A percentile compares a stretch with the other conserved stretches of the same genome.
phyloP scores from a whole-genome alignment of 176 grass and related monocot genomes.

The Aegilops bicornis region DNA sequence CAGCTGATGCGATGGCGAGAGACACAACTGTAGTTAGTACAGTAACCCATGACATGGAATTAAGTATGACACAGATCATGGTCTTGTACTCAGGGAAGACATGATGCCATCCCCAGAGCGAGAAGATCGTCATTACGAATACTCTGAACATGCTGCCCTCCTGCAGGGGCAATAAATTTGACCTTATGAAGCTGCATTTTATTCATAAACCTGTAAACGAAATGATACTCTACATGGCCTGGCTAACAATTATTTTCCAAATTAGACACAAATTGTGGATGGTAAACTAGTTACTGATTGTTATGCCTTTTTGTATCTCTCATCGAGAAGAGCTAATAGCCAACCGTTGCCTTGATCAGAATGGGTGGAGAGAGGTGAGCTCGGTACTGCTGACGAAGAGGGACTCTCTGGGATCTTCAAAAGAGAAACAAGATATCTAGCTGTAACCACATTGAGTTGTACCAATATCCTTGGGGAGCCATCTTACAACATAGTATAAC shows the following conservation, averaged over 20 bases:
- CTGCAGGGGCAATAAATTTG: conserved; percentile 10
- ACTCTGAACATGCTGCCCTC: neutral
- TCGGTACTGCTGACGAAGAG: neutral
- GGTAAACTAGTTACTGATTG: neutral
- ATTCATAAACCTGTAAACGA: neutral
- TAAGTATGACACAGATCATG: conserved; percentile 24
- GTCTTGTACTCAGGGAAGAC: conserved; percentile 36
- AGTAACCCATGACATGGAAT: conserved; percentile 47
- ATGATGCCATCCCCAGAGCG: conserved; percentile 40
- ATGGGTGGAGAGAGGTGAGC: neutral
- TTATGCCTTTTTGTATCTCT: neutral
- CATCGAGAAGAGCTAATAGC: neutral
- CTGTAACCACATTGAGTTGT: neutral
- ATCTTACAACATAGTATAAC: neutral
- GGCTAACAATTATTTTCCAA: neutral
- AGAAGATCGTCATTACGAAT: conserved; percentile 20
- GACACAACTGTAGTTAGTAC: conserved; percentile 19
- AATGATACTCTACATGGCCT: neutral
- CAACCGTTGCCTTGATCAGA: neutral
- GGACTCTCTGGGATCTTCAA: neutral
- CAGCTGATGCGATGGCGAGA: conserved; percentile 20
- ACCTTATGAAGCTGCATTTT: neutral
- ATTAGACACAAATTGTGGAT: neutral
- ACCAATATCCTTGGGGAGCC: neutral
- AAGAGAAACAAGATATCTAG: neutral